Conservation (phyloP, 1,284 basidiomycete genomes). For the Sporisorium sorghi region DNA sequence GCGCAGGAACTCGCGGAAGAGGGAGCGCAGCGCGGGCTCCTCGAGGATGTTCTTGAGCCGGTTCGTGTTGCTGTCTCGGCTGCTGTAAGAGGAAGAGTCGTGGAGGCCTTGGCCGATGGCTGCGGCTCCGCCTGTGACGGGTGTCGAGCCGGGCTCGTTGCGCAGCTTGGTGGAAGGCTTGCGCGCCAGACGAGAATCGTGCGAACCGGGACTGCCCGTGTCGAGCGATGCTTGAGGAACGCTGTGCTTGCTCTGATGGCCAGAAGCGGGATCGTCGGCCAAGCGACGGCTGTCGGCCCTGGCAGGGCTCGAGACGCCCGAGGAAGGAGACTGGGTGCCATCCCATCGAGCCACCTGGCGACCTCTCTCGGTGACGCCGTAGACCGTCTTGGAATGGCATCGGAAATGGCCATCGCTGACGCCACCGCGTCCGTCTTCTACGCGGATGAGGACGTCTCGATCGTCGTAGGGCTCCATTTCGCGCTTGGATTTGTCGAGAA, state of each 20-base stretch:
- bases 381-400: conserved; percentile 92
- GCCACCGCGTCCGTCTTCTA: conserved; percentile 56
- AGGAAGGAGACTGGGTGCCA: conserved; percentile 19
- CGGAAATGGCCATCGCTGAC: conserved; percentile 78
- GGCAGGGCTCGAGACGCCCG: conserved; percentile 21
- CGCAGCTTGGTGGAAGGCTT: conserved; percentile 81
- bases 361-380: conserved; percentile 92
- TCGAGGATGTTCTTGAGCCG: conserved; percentile 91
- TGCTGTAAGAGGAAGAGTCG: conserved; percentile 67
- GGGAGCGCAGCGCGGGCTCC: conserved; percentile 85
- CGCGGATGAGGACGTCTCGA: conserved; percentile 55
- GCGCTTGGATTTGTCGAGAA: conserved; percentile 72
- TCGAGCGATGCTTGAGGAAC: conserved; percentile 17
- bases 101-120: conserved; percentile 42
- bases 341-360: conserved; percentile 81
- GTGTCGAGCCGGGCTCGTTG: conserved; percentile 18
- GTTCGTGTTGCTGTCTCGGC: conserved; percentile 83
- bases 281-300: conserved; percentile 18
- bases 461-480: conserved; percentile 56
- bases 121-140: conserved; percentile 5
- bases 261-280: conserved; percentile 11
- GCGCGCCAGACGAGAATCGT: conserved; percentile 78
- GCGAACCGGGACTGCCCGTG: conserved; percentile 31
- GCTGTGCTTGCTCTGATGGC: conserved; percentile 5
- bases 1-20: conserved; percentile 94